Base-by-base conservation (phyloP, 805 yeast genomes). In the Saturnispora quitensis region DNA sequence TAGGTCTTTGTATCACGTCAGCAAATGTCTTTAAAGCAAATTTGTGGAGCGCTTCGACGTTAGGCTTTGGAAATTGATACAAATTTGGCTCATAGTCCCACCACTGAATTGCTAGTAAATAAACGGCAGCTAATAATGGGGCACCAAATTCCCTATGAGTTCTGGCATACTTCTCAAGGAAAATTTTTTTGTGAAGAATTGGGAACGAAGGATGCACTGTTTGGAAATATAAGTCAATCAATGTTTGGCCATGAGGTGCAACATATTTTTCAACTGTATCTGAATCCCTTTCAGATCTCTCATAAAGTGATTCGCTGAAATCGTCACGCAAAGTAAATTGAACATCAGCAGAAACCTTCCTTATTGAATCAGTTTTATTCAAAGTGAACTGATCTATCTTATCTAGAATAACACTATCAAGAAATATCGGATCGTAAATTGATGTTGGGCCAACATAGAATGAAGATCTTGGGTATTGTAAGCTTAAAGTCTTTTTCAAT, bases 101-200 rank as follows among this genome's bases (percentile, higher is more conserved):
- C 95, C 96, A 89, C 63, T 88, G 91, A 43, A 87, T 76, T 0
- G 97, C 96, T 53, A 90, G 70, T 9, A 86, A 80, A 63, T 91
- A 91, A 1, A 91, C 96, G 0, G 96, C 86, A 0, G 97, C 97
- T 45, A 91, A 70, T 47, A 91, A 68, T 0, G 97, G 95, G 0
- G 97, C 95, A 50, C 93, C 82, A 60, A 91, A 81, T 66, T 91
- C 98, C 45, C 96, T 76, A 64, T 89, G 95, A 1, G 97, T 89
- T 51, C 98, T 72, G 2, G 90, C 73, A 64, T 90, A 91, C 64
- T 91, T 91, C 60, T 91, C 98, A 55, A 91, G 63, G 60, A 91
- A 93, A 6, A 91, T 97, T 60, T 85, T 81, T 62, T 89, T 91
- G 67, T 93, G 97, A 48, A 91, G 68, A 10, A 91, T 83, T 0